Evolutionary conservation across 495 filamentous ascomycete species (phyloP).

Genomic region (Annulohypoxylon moriforme): DNA sequence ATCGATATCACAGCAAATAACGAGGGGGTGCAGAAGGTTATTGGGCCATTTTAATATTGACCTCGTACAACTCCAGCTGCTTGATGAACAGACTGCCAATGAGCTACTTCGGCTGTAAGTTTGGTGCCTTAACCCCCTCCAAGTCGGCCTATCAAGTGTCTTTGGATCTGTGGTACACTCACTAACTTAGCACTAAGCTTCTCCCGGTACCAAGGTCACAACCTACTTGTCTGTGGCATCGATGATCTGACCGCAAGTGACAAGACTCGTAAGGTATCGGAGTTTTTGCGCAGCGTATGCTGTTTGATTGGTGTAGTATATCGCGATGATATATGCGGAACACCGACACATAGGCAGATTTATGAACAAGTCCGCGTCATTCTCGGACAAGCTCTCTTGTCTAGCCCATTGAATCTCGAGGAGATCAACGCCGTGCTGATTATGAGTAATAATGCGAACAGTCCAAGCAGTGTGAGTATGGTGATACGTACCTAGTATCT

Average conservation of each 20-base stretch:
- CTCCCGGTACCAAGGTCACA: conserved; percentile 44
- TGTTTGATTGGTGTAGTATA: conserved; percentile 47
- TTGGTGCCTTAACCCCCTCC: background rate
- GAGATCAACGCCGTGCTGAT: conserved; percentile 49
- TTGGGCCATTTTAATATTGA: conserved; percentile 40
- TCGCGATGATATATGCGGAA: conserved; percentile 45
- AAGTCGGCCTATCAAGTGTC: background rate
- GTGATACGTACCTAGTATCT: background rate
- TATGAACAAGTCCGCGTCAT: conserved; percentile 46
- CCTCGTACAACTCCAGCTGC: conserved; percentile 45
- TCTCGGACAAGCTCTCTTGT: conserved; percentile 44
- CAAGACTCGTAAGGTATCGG: conserved; percentile 40
- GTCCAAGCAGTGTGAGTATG: conserved; percentile 41
- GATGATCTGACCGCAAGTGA: conserved; percentile 49
- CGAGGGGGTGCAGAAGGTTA: conserved; percentile 37
- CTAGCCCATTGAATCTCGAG: conserved; percentile 45
- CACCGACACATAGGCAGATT: conserved; percentile 38
- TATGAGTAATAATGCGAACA: conserved; percentile 50
- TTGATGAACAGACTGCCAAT: conserved; percentile 45
- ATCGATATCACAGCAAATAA: conserved; percentile 44
- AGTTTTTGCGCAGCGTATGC: conserved; percentile 47
- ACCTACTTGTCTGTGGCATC: conserved; percentile 38
- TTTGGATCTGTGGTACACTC: background rate
- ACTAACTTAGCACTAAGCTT: conserved; percentile 27
- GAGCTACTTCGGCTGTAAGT: conserved; percentile 46